These are phyloP conservation scores for Pisolithus orientalis DNA, from an alignment of 768 basidiomycete genomes.

Conservation along the genomic window DNA sequence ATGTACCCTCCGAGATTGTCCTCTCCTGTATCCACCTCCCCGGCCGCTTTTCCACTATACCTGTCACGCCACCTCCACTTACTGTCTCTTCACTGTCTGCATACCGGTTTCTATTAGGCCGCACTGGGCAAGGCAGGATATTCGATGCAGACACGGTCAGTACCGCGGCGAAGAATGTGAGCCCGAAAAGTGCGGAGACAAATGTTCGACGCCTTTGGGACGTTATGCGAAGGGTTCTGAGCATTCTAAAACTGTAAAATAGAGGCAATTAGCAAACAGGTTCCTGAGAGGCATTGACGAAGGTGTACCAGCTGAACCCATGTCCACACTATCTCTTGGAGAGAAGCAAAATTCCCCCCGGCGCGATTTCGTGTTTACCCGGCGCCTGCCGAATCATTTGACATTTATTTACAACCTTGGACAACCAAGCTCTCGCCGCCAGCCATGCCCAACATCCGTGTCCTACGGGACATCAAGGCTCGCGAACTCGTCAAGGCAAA, in stretches of 20 bases:
- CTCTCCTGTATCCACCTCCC: slow-evolving; percentile 83
- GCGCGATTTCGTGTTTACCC: neutral
- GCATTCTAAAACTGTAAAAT: slow-evolving; percentile 39
- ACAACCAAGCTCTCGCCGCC: slow-evolving; percentile 6
- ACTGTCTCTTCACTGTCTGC: slow-evolving; percentile 43
- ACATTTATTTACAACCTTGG: too few relatives aligned
- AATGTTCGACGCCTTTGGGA: slow-evolving; percentile 58
- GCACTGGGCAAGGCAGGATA: slow-evolving; percentile 77
- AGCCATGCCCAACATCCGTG: slow-evolving; percentile 38
- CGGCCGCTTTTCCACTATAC: slow-evolving; percentile 56
- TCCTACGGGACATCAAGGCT: slow-evolving; percentile 76
- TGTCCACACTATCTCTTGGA: slow-evolving; percentile 6
- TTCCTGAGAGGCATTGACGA: too few relatives aligned
- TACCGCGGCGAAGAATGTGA: slow-evolving; percentile 74
- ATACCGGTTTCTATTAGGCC: slow-evolving; percentile 48
- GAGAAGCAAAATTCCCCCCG: neutral
- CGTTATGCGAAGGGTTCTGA: slow-evolving; percentile 54
- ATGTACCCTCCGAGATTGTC: slow-evolving; percentile 9
- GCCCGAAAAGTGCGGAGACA: slow-evolving; percentile 71
- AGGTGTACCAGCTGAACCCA: slow-evolving; percentile 22
- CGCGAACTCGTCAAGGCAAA: slow-evolving; percentile 63
- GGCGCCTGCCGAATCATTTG: neutral
- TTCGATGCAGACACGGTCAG: slow-evolving; percentile 76
- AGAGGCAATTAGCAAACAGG: neutral
- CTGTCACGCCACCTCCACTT: slow-evolving; percentile 19